phyloP scores from a whole-genome alignment of 2,329 filamentous ascomycete species.

The Colletotrichum graminicola region DNA sequence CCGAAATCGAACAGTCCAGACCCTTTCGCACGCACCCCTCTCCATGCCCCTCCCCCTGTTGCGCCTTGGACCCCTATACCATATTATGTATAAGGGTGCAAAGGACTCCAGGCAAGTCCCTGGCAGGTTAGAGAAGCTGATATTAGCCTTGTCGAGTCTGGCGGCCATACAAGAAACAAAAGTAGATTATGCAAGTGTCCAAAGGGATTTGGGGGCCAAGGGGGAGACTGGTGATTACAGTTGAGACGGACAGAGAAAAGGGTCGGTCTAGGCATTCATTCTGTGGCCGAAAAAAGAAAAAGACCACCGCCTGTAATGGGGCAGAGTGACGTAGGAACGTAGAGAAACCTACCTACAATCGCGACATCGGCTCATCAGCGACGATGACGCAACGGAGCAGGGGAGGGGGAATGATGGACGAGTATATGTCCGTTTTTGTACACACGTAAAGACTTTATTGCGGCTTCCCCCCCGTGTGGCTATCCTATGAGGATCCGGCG shows the following conservation, averaged over 20 bases:
- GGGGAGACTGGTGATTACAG: background rate
- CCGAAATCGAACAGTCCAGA: too few species aligned
- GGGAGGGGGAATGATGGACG: background rate
- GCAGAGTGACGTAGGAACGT: background rate
- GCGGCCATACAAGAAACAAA: background rate
- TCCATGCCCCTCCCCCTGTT: background rate
- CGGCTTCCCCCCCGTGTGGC: too few species aligned
- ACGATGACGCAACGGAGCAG: background rate
- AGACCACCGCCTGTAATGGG: background rate
- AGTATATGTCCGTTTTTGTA: background rate
- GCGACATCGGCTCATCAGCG: background rate
- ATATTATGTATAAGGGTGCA: slow-evolving; percentile 15
- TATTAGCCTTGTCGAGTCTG: slow-evolving; percentile 1
- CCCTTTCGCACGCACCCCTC: too few species aligned
- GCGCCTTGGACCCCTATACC: slow-evolving; percentile 19
- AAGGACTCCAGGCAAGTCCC: background rate
- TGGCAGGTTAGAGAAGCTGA: background rate
- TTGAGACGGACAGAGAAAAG: background rate
- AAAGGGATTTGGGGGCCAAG: too few species aligned
- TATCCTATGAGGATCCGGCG: too few species aligned
- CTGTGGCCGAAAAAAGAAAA: background rate
- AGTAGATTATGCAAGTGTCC: background rate
- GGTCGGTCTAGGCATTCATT: background rate
- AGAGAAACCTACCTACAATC: background rate
- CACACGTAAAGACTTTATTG: too few species aligned